These are phyloP conservation scores for Aspergillus phoenicis DNA, from an alignment of 2,329 filamentous ascomycete species.

Conservation along the genomic window DNA sequence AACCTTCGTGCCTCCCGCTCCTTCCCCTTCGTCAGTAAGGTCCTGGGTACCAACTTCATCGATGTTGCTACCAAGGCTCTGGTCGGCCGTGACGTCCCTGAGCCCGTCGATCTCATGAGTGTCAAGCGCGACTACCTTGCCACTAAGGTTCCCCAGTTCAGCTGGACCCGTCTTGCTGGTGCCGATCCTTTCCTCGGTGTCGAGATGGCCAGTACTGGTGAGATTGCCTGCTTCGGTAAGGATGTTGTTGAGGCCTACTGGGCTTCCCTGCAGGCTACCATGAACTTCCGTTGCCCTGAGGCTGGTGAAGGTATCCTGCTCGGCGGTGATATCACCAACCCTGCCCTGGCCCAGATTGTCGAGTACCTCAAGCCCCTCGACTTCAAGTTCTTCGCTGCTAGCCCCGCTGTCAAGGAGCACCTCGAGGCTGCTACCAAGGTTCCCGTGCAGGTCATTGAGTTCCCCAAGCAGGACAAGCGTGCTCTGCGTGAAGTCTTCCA, in stretches of 20 bases:
- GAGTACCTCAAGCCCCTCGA: constrained; percentile 85
- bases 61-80: constrained; percentile 93
- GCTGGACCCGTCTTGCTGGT: constrained; percentile 95
- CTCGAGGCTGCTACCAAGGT: constrained; percentile 72
- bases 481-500: constrained; percentile 91
- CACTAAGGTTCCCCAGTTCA: constrained; percentile 98
- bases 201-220: constrained; percentile 95
- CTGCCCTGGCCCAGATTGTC: constrained; percentile 75
- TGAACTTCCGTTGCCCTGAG: constrained; percentile 98
- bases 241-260: constrained; percentile 96
- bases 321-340: constrained; percentile 75
- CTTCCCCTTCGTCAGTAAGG: constrained; percentile 98
- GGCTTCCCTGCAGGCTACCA: constrained; percentile 91
- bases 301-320: constrained; percentile 94
- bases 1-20: constrained; percentile 96
- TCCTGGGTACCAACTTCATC: constrained; percentile 94
- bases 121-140: constrained; percentile 88
- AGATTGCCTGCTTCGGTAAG: constrained; percentile 98
- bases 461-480: constrained; percentile 94
- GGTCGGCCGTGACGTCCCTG: constrained; percentile 79
- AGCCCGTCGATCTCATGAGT: constrained; percentile 84
- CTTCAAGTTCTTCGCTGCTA: constrained; percentile 92
- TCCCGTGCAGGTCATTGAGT: constrained; percentile 86
- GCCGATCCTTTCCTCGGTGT: constrained; percentile 97
- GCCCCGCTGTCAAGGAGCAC: constrained; percentile 76